Evolutionary conservation across 192 early-diverging fungal species (phyloP).

Genomic region (Spizellomyces sp.): DNA sequence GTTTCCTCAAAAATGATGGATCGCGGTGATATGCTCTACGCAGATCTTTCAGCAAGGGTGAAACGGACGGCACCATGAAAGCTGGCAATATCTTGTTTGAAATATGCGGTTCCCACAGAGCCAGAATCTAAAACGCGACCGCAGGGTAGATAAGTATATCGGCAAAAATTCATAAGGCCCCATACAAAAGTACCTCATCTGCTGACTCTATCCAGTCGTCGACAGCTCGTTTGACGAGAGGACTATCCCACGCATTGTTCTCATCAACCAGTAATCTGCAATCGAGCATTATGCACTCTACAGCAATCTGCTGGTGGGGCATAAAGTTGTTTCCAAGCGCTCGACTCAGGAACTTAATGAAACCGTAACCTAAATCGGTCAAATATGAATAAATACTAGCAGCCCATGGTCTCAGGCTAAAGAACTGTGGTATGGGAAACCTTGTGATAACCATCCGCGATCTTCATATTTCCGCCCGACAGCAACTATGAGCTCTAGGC

Average conservation of each 20-base stretch:
- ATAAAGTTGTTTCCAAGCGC: slow-evolving; percentile 22
- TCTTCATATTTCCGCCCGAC: slow-evolving; percentile 33
- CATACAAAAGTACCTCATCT: slow-evolving; percentile 17
- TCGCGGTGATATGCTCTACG: no score
- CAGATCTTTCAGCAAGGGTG: no score
- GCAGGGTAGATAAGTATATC: no score
- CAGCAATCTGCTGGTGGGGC: slow-evolving; percentile 19
- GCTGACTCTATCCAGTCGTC: slow-evolving; percentile 27
- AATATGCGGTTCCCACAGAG: no score
- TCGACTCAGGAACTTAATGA: slow-evolving; percentile 38
- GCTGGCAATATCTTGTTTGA: no score
- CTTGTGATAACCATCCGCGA: slow-evolving; percentile 44
- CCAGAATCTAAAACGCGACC: no score
- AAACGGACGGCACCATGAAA: no score
- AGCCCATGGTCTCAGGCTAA: no score
- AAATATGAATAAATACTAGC: no score
- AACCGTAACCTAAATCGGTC: neutral
- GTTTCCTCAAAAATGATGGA: no score
- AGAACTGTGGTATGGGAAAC: no score
- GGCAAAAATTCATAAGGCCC: no score
- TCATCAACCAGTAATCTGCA: slow-evolving; percentile 20
- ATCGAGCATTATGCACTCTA: slow-evolving; percentile 27
- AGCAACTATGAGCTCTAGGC: slow-evolving; percentile 37
- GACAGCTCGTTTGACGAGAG: neutral
- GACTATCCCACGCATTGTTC: neutral